A percentile compares a stretch with the other conserved stretches of the same genome.
These are phyloP conservation scores for Leccinum variicolor DNA, from an alignment of 768 basidiomycete genomes.

Conservation along the genomic window DNA sequence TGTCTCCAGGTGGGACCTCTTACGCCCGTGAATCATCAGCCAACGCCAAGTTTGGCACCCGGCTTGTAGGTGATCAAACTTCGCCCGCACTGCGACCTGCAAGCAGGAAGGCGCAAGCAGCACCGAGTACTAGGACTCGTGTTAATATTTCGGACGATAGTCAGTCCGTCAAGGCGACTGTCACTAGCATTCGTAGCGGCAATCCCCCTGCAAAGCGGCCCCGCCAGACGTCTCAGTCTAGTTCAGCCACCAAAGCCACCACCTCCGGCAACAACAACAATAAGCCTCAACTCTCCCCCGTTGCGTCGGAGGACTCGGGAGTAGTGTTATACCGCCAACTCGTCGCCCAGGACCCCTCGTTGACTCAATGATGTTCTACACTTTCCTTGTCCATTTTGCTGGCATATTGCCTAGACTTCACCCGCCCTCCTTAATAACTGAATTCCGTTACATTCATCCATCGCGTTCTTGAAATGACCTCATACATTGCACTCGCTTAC, in stretches of 20 bases:
- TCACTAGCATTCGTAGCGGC: constrained; percentile 57
- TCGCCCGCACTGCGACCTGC: constrained; percentile 49
- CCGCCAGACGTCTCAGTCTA: constrained; percentile 72
- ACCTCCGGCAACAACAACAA: constrained; percentile 27
- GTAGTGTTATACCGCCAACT: constrained; percentile 83
- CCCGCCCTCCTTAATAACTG: constrained; percentile 17
- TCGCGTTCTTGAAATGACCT: constrained; percentile 21
- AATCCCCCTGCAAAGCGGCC: constrained; percentile 49
- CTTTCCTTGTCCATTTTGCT: constrained; percentile 3
- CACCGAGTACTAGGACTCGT: constrained; percentile 40
- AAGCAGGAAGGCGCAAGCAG: constrained; percentile 56
- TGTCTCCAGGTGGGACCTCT: constrained; percentile 44
- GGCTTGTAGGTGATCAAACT: constrained; percentile 59
- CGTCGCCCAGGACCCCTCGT: constrained; percentile 69
- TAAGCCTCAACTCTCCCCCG: constrained; percentile 57
- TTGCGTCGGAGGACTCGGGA: constrained; percentile 70
- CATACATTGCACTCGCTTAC: constrained; percentile 27
- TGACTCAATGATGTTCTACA: constrained; percentile 38
- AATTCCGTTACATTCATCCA: constrained; percentile 18
- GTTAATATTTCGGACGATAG: constrained; percentile 60
- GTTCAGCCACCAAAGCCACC: constrained; percentile 49
- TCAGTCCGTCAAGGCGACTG: constrained; percentile 65
- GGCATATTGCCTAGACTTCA: constrained; percentile 17
- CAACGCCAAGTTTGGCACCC: constrained; percentile 89
- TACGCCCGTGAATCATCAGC: constrained; percentile 82